phyloP scores from a whole-genome alignment of 1,284 basidiomycete species.

The Pseudozyma flocculosa region DNA sequence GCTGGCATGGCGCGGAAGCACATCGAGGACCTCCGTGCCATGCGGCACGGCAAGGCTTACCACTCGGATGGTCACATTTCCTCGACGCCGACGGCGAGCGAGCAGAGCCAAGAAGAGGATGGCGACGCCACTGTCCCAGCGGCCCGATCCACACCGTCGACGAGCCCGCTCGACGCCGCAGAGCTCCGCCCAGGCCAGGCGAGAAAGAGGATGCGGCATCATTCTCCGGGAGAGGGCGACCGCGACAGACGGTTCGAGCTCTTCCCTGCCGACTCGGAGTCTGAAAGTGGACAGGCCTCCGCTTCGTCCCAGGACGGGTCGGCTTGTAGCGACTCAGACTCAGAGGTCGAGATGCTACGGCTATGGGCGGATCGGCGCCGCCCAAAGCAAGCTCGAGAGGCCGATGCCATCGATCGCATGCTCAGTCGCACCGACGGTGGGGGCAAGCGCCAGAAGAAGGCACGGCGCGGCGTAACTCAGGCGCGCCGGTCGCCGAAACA shows the following conservation, averaged over 20 bases:
- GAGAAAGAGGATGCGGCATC: constrained; percentile 1
- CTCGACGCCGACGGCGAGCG: constrained; percentile 16
- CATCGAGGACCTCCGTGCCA: constrained; percentile 51
- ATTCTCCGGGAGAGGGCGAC: neutral
- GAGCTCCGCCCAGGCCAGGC: constrained; percentile 12
- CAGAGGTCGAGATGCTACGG: constrained; percentile 1
- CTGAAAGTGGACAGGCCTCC: neutral
- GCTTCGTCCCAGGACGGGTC: neutral
- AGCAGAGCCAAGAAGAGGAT: neutral
- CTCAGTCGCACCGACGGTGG: constrained; percentile 31
- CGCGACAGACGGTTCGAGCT: neutral
- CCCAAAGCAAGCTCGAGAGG: constrained; percentile 1
- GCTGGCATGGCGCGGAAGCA: constrained; percentile 48
- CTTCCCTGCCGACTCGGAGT: neutral
- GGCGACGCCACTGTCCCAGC: constrained; percentile 1
- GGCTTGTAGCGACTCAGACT: neutral
- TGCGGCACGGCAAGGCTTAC: constrained; percentile 52
- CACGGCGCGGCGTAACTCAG: neutral
- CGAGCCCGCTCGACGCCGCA: constrained; percentile 6
- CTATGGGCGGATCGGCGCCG: too few species aligned
- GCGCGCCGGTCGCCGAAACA: constrained; percentile 4
- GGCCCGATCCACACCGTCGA: constrained; percentile 1
- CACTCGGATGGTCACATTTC: constrained; percentile 41
- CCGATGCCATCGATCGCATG: constrained; percentile 50
- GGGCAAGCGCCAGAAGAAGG: constrained; percentile 6